phyloP scores from a whole-genome alignment of 257 asterid genomes.

The Penstemon newberryi region DNA sequence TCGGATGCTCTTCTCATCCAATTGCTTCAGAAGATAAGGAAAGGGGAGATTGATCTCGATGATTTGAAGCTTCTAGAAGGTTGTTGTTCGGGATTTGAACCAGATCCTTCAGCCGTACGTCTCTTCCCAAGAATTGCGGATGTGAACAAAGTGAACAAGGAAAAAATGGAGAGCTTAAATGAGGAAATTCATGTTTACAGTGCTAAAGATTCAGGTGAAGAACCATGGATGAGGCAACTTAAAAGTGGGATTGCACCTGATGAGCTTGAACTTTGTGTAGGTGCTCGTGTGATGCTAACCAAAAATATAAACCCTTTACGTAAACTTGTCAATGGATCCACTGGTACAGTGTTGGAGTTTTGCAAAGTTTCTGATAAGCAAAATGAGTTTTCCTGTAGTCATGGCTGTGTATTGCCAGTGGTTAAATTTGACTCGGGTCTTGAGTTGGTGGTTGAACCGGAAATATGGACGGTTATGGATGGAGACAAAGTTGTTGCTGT shows the following conservation, averaged over 20 bases:
- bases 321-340: slow-evolving; percentile 73
- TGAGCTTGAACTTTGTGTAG: slow-evolving; percentile 55
- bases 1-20: slow-evolving; percentile 50
- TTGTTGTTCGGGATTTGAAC: slow-evolving; percentile 52
- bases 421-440: slow-evolving; percentile 71
- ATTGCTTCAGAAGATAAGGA: slow-evolving; percentile 61
- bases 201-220: slow-evolving; percentile 54
- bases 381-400: slow-evolving; percentile 32
- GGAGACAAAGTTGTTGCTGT: slow-evolving; percentile 56
- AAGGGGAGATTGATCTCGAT: slow-evolving; percentile 43
- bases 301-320: slow-evolving; percentile 43
- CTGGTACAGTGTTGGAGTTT: slow-evolving; percentile 58
- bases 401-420: slow-evolving; percentile 56
- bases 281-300: slow-evolving; percentile 67
- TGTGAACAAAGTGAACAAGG: slow-evolving; percentile 58
- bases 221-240: slow-evolving; percentile 49
- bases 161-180: slow-evolving; percentile 38
- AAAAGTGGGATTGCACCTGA: slow-evolving; percentile 59
- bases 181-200: slow-evolving; percentile 43
- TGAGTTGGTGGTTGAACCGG: slow-evolving; percentile 49
- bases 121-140: slow-evolving; percentile 64
- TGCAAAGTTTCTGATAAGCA: slow-evolving; percentile 23
- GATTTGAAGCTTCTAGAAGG: slow-evolving; percentile 54
- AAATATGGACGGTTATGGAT: slow-evolving; percentile 57
- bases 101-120: slow-evolving; percentile 65